Base-by-base conservation (phyloP, 1,284 basidiomycete genomes). In the Phellopilus nigrolimitatus region DNA sequence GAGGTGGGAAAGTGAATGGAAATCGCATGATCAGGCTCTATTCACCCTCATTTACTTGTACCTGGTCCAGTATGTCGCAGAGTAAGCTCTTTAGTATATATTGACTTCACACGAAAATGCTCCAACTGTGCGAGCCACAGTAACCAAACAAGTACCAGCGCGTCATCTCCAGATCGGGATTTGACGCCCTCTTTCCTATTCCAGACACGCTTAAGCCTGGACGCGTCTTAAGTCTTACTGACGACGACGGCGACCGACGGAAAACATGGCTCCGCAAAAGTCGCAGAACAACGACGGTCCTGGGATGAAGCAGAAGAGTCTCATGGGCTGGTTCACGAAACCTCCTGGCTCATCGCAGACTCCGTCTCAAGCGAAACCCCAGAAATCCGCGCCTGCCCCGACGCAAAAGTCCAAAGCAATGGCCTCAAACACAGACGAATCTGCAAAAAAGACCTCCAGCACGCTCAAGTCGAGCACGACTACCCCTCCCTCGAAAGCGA, bases 301-400 rank as follows among this genome's bases (percentile, higher is more conserved):
- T 19, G 45, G 49, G 5, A 66, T 79, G 66, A 88, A 84, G 59
- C 85, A 88, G 64, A 88, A 87, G 62, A 87, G 81, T 59, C 71
- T 88, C 5, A 81, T 81, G 66, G 77, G 80, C 7, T 88, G 79
- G 66, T 85, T 88, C 59, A 68, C 68, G 0, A 86, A 84, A 51
- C 47, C 47, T 9, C 8, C 43, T 19, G 19, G 34, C 46, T 33
- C 53, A 3, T 22, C 27, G 12, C 19, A 47, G 21, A 37, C 38
- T 10, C 7, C 56, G 9, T 45, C 51, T 10, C 45, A 45, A 19
- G 9, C 36, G 30, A 47, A 46, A 25, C 17, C 34, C 24, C 19
- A 47, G 22, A 55, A 57, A 33, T 17, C 65, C n/a, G 34, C 57
- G 28, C 59, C 60, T 2, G 48, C 59, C 19, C 37, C 50, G n/a